phyloP scores from a whole-genome alignment of 2,329 filamentous ascomycete genomes.

The Chlorencoelia australis region DNA sequence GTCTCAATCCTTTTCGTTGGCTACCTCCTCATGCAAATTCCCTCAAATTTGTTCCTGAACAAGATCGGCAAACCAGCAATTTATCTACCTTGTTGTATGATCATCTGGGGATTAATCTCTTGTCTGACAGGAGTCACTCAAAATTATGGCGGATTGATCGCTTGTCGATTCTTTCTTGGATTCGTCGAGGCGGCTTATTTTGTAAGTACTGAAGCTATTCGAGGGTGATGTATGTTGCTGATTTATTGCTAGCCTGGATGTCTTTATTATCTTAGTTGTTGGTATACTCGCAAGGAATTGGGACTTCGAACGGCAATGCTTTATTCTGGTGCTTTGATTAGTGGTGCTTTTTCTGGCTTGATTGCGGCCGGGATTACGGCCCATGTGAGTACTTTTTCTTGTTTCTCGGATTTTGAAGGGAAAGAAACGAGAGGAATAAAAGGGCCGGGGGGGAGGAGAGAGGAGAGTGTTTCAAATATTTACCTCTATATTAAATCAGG shows the following conservation, averaged over 20 bases:
- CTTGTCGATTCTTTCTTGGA: conserved; percentile 40
- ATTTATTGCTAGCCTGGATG: conserved; percentile 38
- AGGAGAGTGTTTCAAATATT: too few species aligned
- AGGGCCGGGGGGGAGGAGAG: too few species aligned
- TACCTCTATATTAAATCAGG: too few species aligned
- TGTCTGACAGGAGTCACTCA: conserved; percentile 38
- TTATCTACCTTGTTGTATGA: conserved; percentile 40
- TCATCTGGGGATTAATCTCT: conserved; percentile 40
- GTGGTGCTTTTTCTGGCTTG: conserved; percentile 60
- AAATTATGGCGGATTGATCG: conserved; percentile 35
- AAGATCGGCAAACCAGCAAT: conserved; percentile 39
- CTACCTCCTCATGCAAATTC: conserved; percentile 34
- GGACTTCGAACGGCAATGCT: conserved; percentile 55
- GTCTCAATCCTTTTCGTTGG: conserved; percentile 32
- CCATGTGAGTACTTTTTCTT: too few species aligned
- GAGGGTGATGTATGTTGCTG: not conserved
- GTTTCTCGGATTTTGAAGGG: too few species aligned
- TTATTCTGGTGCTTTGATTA: conserved; percentile 59
- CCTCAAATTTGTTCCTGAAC: conserved; percentile 38
- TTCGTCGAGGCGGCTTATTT: conserved; percentile 47
- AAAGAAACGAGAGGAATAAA: too few species aligned
- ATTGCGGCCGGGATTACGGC: conserved; percentile 54
- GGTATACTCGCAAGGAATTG: conserved; percentile 63
- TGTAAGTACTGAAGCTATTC: conserved; percentile 21
- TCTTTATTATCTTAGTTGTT: conserved; percentile 52